Evolutionary conservation across 1,139 yeast species (phyloP), one percentile per base, ranked within the genome.

Genomic region (Torulaspora globosa): DNA sequence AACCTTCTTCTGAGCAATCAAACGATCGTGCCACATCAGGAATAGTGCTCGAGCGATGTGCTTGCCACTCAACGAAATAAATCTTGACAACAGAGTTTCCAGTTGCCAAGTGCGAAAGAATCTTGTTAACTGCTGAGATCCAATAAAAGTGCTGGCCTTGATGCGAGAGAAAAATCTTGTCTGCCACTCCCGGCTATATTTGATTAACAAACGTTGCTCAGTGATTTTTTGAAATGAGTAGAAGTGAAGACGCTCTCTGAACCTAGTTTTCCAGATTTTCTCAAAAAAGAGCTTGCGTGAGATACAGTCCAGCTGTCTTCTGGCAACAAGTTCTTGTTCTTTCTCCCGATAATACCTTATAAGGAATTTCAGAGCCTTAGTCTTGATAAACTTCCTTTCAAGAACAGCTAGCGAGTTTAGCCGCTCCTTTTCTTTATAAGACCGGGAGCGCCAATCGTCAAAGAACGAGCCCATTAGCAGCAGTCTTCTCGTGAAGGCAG

Each of bases 261-360:
- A 54, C 32, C 60, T 52, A 39, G 46, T 50, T 26, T 24, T 36
- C 67, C 69, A 67, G 12, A 57, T 28, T 4, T 52, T 51, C 2
- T 49, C 40, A 26, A 66, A 48, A 5, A 56, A 46, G 38, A 54
- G 57, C 30, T 39, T 41, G 21, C 52, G 30, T 12, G 62, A 31
- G 24, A 57, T 41, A 3, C 16, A 9, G 10, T 57, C 50, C 12
- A 64, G 35, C 5, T 36, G 50, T 0, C 14, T 9, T 0, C 34
- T 24, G 1, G 55, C 62, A 5, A 38, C 26, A 5, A 39, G 41
- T 34, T 62, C 65, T 10, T 49, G 42, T 12, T 41, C 28, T 26
- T 48, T 57, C 34, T 49, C 44, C 10, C 47, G 28, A 12, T 49
- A 41, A 2, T 47, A 21, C 2, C 41, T 40, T 3, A 41, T 37